Evolutionary conservation across 2,329 filamentous ascomycete genomes (phyloP), one percentile per base, ranked within the genome.

Genomic region (Aureobasidium sp.): DNA sequence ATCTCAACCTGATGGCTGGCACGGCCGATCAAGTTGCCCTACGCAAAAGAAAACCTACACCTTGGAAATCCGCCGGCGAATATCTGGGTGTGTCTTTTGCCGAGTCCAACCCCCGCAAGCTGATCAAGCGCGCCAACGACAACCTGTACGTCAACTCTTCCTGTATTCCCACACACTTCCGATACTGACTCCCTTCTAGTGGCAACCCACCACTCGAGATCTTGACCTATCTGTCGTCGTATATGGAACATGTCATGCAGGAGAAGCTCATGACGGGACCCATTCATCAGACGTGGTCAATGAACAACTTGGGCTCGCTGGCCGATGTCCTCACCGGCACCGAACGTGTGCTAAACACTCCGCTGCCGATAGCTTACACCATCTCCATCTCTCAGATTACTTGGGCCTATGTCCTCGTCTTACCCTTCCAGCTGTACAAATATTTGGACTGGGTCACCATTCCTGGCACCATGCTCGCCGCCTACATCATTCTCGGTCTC

Each of bases 371-470:
- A 62, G 90, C 90, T 51, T 95, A 95, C 78, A 85, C 84, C 66
- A 94, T 95, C 68, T 85, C 89, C 68, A 92, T 94, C 72, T 86
- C 87, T 22, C 90, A 95, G 72, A 93, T 94, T 70, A 90, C 90
- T 36, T 92, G 89, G 85, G 83, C 91, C 57, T 95, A 94, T 75
- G 86, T 94, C 59, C 76, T 91, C 67, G 80, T 90, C 36, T 81
- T 95, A 1, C 90, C 90, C 6, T 94, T 94, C 80, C 90, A 95
- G 76, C 84, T 95, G 7, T 83, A 84, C 70, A 70, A 73, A 0
- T 72, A 75, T 3, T 82, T 95, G 0, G 68, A 75, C 8, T 94
- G 87, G 87, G 81, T 91, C 66, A 87, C 90, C 14, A 92, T 94
- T 66, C 90, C 90, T 0, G 90, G 86, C 37, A 87, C 86, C 48